Base-by-base conservation (phyloP, 202 grass and related monocot genomes). In the Schoenoplectus tabernaemontani region DNA sequence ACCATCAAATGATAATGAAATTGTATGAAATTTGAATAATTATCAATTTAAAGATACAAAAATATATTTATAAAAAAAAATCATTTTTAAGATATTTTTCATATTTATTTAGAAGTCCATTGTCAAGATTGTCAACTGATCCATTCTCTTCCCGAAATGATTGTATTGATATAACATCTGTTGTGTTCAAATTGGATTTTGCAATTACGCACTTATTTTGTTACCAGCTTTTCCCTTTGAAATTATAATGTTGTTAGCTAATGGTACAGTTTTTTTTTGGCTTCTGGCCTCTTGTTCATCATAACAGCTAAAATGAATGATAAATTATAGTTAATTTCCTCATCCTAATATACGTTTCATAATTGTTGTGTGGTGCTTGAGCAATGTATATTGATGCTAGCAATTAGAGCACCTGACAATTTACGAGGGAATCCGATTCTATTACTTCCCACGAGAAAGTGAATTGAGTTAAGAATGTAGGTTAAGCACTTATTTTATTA, bases 151-250 rank as follows among this genome's bases (percentile, higher is more conserved):
- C 4, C 16, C 37, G 10, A 32, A n/a, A 17, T 65, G 62, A 34
- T 13, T 39, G 28, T n/a, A 8, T 37, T 38, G 0, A 38, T 36
- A 8, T 65, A 32, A 19, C 16, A 39, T 16, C 33, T 32, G 33
- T 65, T 65, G 15, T 28, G 6, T 65, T 65, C 7, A 58, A n/a
- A 16, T 77, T 77, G 30, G 50, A 33, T 77, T 77, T 77, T 77
- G 73, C 19, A 57, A 58, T 77, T 76, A 53, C 23, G 17, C 30
- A 76, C 22, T 72, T 24, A 19, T 50, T 63, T 81, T 63, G 22
- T 32, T 46, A 37, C 7, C 26, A 39, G 12, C 7, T 81, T 64
- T 30, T 57, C 13, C 1, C 17, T 68, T 71, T 46, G 66, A 41
- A 17, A 43, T 22, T 57, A 22, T 8, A 8, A 5, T 23, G 54